phyloP scores from a whole-genome alignment of 1,139 yeast genomes.

The Lodderomyces beijingensis region DNA sequence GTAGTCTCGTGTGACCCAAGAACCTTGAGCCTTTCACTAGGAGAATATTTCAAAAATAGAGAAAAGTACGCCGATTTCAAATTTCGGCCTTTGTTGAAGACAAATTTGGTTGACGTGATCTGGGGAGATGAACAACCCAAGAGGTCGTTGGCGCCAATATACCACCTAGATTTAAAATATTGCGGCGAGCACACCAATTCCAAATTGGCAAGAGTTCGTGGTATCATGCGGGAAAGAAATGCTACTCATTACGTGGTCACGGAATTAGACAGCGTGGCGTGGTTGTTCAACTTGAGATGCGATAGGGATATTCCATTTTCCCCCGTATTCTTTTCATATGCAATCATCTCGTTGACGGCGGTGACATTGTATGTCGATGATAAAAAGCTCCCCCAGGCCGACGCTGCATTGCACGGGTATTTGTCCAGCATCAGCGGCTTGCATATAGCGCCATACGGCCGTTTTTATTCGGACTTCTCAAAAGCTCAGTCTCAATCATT shows the following conservation, averaged over 20 bases:
- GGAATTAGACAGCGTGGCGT: slow-evolving; percentile 51
- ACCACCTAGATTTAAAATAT: slow-evolving; percentile 33
- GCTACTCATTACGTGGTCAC: slow-evolving; percentile 34
- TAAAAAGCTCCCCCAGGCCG: slow-evolving; percentile 24
- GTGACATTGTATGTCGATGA: slow-evolving; percentile 37
- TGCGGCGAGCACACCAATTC: slow-evolving; percentile 40
- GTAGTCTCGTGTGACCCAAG: slow-evolving; percentile 41
- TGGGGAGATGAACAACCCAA: slow-evolving; percentile 41
- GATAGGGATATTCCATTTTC: slow-evolving; percentile 43
- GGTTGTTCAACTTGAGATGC: slow-evolving; percentile 49
- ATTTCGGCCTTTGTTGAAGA: slow-evolving; percentile 28
- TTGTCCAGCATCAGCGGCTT: slow-evolving; percentile 27
- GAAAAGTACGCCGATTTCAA: slow-evolving; percentile 20
- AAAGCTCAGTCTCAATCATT: slow-evolving; percentile 17
- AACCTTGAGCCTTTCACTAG: slow-evolving; percentile 28
- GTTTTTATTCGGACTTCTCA: slow-evolving; percentile 30
- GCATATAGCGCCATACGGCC: slow-evolving; percentile 23
- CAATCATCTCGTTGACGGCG: slow-evolving; percentile 27
- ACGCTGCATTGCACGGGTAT: slow-evolving; percentile 19
- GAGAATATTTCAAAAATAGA: slow-evolving; percentile 30
- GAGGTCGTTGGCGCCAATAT: slow-evolving; percentile 36
- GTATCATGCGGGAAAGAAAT: slow-evolving; percentile 17
- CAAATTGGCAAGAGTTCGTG: slow-evolving; percentile 29
- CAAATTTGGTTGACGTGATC: slow-evolving; percentile 36
- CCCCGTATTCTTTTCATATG: slow-evolving; percentile 50